Conservation (phyloP, 2,329 filamentous ascomycete species). For the Fusarium sp. region DNA sequence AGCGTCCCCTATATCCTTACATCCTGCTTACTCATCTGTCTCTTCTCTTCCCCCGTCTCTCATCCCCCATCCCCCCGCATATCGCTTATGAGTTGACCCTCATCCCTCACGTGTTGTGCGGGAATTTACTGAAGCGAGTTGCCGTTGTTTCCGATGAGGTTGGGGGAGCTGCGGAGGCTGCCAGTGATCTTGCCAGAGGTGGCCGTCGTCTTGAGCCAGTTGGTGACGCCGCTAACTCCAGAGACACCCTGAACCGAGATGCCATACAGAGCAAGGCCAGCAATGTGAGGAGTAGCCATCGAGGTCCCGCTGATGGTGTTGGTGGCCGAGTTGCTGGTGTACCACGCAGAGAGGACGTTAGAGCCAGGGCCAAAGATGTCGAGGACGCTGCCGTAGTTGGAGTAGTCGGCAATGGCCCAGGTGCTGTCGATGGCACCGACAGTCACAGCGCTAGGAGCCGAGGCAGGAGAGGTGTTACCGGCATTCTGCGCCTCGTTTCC, state of each 20-base stretch:
- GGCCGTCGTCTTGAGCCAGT: conserved; percentile 53
- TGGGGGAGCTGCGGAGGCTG: conserved; percentile 52
- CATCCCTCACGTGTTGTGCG: neutral
- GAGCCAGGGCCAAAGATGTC: conserved; percentile 62
- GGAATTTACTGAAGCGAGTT: conserved; percentile 41
- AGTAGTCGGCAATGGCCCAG: conserved; percentile 55
- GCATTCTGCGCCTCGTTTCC: conserved; percentile 56
- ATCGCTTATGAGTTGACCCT: neutral
- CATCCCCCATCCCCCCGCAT: neutral
- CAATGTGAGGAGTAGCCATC: conserved; percentile 70
- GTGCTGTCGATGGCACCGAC: conserved; percentile 49
- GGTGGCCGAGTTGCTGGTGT: conserved; percentile 53
- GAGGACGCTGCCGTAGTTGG: conserved; percentile 58
- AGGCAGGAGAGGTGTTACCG: conserved; percentile 45
- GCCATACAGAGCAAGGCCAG: conserved; percentile 60
- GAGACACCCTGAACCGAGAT: conserved; percentile 54
- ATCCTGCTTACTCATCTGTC: neutral
- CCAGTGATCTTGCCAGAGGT: conserved; percentile 54
- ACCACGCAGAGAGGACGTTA: conserved; percentile 58
- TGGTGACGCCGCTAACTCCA: conserved; percentile 49
- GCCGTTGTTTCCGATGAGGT: conserved; percentile 61
- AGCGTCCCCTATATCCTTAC: neutral
- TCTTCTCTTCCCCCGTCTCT: neutral
- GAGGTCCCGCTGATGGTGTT: conserved; percentile 65
- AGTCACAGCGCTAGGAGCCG: conserved; percentile 45